These are phyloP conservation scores for Nectriaceae sp. DNA, from an alignment of 2,329 filamentous ascomycete species.

Conservation along the genomic window DNA sequence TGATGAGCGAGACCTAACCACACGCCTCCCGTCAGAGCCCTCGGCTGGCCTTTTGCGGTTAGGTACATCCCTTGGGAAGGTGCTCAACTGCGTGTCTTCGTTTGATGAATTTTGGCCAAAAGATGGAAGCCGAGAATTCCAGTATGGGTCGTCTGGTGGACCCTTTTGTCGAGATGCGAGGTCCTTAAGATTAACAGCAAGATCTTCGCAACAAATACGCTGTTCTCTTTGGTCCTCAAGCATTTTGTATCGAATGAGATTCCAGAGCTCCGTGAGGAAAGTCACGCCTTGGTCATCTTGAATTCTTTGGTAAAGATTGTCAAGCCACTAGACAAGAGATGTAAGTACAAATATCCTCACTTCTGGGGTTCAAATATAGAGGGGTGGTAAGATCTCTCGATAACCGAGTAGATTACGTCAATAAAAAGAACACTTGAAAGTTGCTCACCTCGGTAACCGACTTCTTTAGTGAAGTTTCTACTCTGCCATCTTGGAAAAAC, in stretches of 20 bases:
- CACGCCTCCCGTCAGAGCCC: too few relatives aligned
- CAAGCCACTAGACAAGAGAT: background rate
- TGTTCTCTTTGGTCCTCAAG: background rate
- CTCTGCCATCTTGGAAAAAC: background rate
- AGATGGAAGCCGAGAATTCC: background rate
- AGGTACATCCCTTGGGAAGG: too few relatives aligned
- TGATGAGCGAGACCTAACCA: too few relatives aligned
- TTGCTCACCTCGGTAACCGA: background rate
- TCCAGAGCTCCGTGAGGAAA: background rate
- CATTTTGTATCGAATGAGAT: background rate
- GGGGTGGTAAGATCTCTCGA: too few relatives aligned
- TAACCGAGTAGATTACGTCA: too few relatives aligned
- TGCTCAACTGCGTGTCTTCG: too few relatives aligned
- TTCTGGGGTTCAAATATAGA: background rate
- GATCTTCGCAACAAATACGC: background rate
- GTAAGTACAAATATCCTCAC: background rate
- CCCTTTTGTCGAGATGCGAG: background rate
- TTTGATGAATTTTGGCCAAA: too few relatives aligned
- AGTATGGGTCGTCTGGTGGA: background rate
- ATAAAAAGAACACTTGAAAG: too few relatives aligned
- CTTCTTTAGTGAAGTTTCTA: background rate
- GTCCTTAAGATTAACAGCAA: background rate
- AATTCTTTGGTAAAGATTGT: background rate
- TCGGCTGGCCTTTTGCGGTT: too few relatives aligned
- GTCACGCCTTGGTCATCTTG: background rate